Percentiles rank a stretch among this genome's conserved stretches.
These are phyloP conservation scores for Cryptococcus jaspeensis DNA, from an alignment of 1,284 basidiomycete species.

Conservation along the genomic window DNA sequence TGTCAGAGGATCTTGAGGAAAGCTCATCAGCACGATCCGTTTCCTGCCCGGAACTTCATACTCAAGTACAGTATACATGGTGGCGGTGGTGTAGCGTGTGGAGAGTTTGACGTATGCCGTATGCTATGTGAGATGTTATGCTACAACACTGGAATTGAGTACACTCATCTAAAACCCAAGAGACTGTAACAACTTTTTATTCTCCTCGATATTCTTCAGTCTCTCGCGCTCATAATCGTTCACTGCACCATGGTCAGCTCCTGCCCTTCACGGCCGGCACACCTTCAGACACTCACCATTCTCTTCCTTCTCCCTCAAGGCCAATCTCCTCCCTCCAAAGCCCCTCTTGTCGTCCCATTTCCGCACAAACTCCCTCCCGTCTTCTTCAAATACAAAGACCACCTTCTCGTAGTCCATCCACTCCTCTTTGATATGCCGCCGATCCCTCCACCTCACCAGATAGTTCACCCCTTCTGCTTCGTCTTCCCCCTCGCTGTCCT, in stretches of 20 bases:
- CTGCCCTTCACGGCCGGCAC: not conserved
- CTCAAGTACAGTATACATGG: too few species aligned
- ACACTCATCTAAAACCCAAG: slow-evolving; percentile 12
- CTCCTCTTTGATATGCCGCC: slow-evolving; percentile 3
- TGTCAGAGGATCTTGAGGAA: too few species aligned
- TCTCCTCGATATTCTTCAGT: slow-evolving; percentile 21
- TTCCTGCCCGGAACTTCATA: too few species aligned
- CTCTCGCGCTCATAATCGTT: slow-evolving; percentile 27
- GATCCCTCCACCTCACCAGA: slow-evolving; percentile 10
- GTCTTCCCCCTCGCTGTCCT: not conserved
- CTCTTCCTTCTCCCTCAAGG: not conserved
- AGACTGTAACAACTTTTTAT: slow-evolving; percentile 19
- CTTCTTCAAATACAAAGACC: slow-evolving; percentile 7
- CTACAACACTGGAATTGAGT: too few species aligned
- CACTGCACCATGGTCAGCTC: not conserved
- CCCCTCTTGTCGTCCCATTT: slow-evolving; percentile 8
- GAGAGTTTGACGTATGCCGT: too few species aligned
- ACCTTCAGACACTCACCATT: not conserved
- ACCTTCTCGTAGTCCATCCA: slow-evolving; percentile 5
- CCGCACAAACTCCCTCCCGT: slow-evolving; percentile 6
- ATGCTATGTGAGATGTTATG: too few species aligned
- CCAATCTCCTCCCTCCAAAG: not conserved
- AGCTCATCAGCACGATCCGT: too few species aligned
- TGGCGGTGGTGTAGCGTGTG: too few species aligned
- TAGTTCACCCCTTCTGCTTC: not conserved